Percentiles rank a stretch among this genome's conserved stretches.
Evolutionary conservation across 257 asterid genomes (phyloP).

Genomic region (Solanum tarijense): DNA sequence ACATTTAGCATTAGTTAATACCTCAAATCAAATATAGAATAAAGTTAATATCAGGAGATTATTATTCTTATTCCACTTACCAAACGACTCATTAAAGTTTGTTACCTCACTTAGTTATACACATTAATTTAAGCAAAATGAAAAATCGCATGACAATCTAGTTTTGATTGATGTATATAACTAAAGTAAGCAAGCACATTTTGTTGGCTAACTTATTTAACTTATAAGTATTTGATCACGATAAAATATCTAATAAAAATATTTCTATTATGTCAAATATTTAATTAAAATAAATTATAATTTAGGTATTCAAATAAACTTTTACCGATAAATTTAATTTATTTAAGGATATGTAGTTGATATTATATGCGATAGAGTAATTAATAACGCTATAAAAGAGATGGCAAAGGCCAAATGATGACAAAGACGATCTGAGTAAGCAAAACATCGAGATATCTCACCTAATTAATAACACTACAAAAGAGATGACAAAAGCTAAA

Average conservation of each 20-base stretch:
- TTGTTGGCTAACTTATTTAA: too few relatives aligned
- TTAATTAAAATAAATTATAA: too few relatives aligned
- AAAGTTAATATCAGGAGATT: too few relatives aligned
- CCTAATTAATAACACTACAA: too few relatives aligned
- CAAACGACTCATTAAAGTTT: neutral
- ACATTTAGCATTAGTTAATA: accelerated
- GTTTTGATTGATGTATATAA: too few relatives aligned
- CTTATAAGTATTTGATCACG: neutral
- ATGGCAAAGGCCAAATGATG: neutral
- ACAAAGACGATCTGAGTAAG: neutral
- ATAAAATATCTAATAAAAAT: too few relatives aligned
- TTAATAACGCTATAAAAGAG: neutral
- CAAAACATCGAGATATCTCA: neutral
- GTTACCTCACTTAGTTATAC: neutral
- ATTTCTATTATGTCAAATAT: too few relatives aligned
- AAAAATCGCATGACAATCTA: neutral
- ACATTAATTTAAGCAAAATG: neutral
- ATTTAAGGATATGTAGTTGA: neutral
- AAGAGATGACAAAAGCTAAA: neutral
- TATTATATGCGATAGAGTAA: neutral
- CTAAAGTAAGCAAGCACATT: neutral
- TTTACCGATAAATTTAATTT: too few relatives aligned
- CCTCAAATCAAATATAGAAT: neutral
- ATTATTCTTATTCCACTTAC: neutral
- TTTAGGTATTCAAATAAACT: too few relatives aligned